Percentiles rank a stretch among this genome's conserved stretches.
phyloP scores from a whole-genome alignment of 768 basidiomycete species.

The Amanita rubescens region DNA sequence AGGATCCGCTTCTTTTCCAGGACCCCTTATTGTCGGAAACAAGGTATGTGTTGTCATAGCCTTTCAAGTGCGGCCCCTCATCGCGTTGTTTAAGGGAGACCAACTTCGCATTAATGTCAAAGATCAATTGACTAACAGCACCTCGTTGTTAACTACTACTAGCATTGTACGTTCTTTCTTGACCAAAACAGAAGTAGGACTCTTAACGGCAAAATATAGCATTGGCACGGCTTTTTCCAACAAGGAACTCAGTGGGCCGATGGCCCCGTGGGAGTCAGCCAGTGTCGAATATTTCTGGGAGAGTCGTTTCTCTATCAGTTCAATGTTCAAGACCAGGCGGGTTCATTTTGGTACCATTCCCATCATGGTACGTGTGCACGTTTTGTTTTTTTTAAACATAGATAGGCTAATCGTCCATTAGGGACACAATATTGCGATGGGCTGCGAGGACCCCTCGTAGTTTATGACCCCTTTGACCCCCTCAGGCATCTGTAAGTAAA shows the following conservation, averaged over 20 bases:
- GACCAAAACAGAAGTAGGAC: background rate
- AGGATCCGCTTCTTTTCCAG: slow-evolving; percentile 20
- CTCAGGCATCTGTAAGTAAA: slow-evolving; percentile 6
- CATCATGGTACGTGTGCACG: slow-evolving; percentile 20
- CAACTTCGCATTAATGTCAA: slow-evolving; percentile 33
- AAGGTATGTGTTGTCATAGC: slow-evolving; percentile 9
- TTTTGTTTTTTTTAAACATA: background rate
- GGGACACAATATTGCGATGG: slow-evolving; percentile 21
- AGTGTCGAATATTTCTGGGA: slow-evolving; percentile 34
- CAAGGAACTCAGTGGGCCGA: slow-evolving; percentile 26
- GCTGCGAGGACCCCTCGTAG: slow-evolving; percentile 15
- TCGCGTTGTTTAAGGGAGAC: slow-evolving; percentile 18
- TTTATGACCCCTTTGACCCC: slow-evolving; percentile 18
- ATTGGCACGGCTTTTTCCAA: slow-evolving; percentile 46
- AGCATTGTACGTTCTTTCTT: slow-evolving; percentile 16
- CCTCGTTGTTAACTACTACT: slow-evolving; percentile 35
- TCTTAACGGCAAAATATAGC: slow-evolving; percentile 10
- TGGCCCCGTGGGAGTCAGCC: slow-evolving; percentile 30
- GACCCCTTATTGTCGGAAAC: slow-evolving; percentile 31
- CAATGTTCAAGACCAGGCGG: slow-evolving; percentile 15
- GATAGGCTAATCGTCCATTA: background rate
- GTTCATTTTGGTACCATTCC: slow-evolving; percentile 27
- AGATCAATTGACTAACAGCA: slow-evolving; percentile 29
- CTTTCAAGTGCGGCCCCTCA: background rate
- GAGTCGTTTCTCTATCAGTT: slow-evolving; percentile 35